Base-by-base conservation (phyloP, 2,329 filamentous ascomycete genomes). In the Huntiella abstrusa region DNA sequence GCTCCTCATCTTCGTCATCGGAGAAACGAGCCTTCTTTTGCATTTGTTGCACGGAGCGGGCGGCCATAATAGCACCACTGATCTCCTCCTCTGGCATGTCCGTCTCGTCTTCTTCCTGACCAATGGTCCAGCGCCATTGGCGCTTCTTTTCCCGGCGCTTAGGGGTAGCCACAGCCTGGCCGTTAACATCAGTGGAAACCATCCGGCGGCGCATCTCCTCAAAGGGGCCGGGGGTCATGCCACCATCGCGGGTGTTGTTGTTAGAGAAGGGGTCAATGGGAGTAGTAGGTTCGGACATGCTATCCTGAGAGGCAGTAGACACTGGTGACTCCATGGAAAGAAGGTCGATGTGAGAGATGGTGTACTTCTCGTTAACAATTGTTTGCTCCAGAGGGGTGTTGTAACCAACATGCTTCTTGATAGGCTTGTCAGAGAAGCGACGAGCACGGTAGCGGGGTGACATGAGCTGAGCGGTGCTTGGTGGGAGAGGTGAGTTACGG, bases 91-190 rank as follows among this genome's bases (percentile, higher is more conserved):
- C 61, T 10, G 43, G 33, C 17, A 49, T 12, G 11, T 49, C 47
- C 11, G 28, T 44, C 16, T 50, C 48, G 19, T 41, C 40, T 1
- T 65, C 66, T 1, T 71, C 70, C 49, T 68, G 66, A 2, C 69
- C 71, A 39, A 80, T 77, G 1, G 75, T 79, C 75, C 75, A 79
- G 33, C 75, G 70, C 75, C 75, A 79, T 38, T 69, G 69, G 10
- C 74, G 63, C 58, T 71, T 76, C 65, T 75, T 77, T 52, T 78
- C 75, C 55, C 63, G 64, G 32, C 61, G 59, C 56, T 67, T 73
- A 3, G 46, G 43, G 39, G 39, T 43, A 34, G 22, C 8, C 8
- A 19, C 17, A 28, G 39, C 13, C 13, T 15, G 10, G 3, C 39
- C 16, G 45, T 16, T 48, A 0, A 66, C 58, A 5, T 54, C 61